Base-by-base conservation (phyloP, 371 early-diverging fungal genomes). In the Conidiobolus incongruus region DNA sequence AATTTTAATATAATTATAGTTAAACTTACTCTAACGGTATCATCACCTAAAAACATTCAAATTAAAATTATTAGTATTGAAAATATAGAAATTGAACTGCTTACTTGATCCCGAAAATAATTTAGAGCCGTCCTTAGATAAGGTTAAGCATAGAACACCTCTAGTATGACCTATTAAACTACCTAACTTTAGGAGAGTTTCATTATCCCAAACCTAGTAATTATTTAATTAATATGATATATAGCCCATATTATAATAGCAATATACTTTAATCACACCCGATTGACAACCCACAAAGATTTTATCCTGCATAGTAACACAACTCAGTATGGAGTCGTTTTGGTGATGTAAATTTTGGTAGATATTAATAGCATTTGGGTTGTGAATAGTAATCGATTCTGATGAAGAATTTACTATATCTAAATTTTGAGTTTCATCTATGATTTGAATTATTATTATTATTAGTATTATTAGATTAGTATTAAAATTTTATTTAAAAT, bases 131-230 rank as follows among this genome's bases (percentile, higher is more conserved):
- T 62, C 67, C 1, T 47, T 50, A 6, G 72, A 70, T 12, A 81
- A 43, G 5, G 61, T 61, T 37, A 83, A 49, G 1, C 71, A 62
- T 28, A 78, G 60, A 22, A 81, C 72, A 33, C 74, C 70, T 15
- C 78, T 76, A 4, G 62, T 52, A 46, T 83, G 84, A 0, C 77
- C 84, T 39, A 58, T 54, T 11, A 80, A 61, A 15, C 62, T 60
- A 1, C 58, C 61, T 6, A 62, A 58, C 15, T 72, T 62, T 13
- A 65, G 65, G 48, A 68, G 81, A 1, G 70, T 73, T 35, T 61
- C 60, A 12, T 71, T 56, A 47, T 68, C 63, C 84, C 84, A 83
- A 8, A 77, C 81, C 76, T 75, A n/a, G n/a, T n/a, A 48, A 12
- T 4, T 8, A 26, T 4, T 26, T 26, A 4, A 26, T 26, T 26